Evolutionary conservation across 2,329 filamentous ascomycete species (phyloP), one percentile per base, ranked within the genome.

Genomic region (Pseudocercospora pini-densiflorae): DNA sequence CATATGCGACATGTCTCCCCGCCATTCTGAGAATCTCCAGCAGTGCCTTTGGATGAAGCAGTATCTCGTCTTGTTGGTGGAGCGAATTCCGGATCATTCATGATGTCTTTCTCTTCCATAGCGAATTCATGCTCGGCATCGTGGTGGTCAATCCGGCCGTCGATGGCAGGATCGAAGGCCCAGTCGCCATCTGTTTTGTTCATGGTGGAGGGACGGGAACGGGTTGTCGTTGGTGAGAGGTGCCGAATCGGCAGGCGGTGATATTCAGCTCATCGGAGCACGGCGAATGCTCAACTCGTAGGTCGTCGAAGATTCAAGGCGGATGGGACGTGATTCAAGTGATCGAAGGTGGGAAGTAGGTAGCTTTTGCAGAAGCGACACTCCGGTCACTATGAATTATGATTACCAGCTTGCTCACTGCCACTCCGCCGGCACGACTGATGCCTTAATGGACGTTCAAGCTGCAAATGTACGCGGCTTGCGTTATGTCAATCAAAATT

Each of bases 1-100:
- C 95, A 99, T 84, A 99, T 99, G 68, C 95, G 90, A 83, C 95
- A 99, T 3, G 93, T 96, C 76, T 97, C 92, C 62, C 91, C 89
- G 62, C 91, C 89, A 63, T 40, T 40, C 14, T 40, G 36, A 40
- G 64, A 61, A 19, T 60, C 65, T 19, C 58, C 67, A 29, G 71
- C 68, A 24, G 68, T 71, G n/a, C 68, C 62, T 49, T 65, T 68
- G 53, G 74, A 73, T 21, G 71, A 70, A 45, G 66, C 45, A 12
- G 72, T 72, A 49, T 74, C 72, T 63, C 67, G 69, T 54, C 69
- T 70, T 29, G 68, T 65, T 3, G 68, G 65, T 33, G 70, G 70
- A 3, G 66, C 57, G 71, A 82, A 85, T 62, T 81, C 77, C 55
- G 84, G 82, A 71, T 88, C 85, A 76, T 87, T 87, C 86, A 87